Evolutionary conservation across 768 basidiomycete species (phyloP).

Genomic region (Tricholoma bakamatsutake): DNA sequence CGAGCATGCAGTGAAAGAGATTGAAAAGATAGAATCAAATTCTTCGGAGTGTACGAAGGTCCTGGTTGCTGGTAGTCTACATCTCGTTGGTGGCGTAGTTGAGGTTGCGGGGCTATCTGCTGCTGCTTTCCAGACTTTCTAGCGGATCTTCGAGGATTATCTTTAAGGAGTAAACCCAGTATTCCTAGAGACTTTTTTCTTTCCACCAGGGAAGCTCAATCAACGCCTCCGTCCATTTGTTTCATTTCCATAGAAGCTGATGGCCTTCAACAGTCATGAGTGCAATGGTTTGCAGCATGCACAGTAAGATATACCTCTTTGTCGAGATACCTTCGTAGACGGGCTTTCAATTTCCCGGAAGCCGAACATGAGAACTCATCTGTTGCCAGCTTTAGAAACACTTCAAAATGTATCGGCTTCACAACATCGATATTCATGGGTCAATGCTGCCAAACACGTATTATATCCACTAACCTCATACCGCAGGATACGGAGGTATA

Average conservation of each 20-base stretch:
- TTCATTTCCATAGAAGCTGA: conserved; percentile 46
- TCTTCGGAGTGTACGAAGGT: conserved; percentile 38
- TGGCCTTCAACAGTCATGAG: conserved; percentile 31
- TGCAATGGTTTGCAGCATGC: background rate
- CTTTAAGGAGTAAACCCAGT: too few species aligned
- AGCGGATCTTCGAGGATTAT: background rate
- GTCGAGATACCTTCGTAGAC: conserved; percentile 49
- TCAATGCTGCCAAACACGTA: background rate
- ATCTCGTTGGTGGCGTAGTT: conserved; percentile 89
- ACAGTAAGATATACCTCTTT: conserved; percentile 35
- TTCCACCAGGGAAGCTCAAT: background rate
- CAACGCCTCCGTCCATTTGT: conserved; percentile 17
- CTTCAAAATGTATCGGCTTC: conserved; percentile 55
- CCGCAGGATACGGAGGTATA: conserved; percentile 55
- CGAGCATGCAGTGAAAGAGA: conserved; percentile 75
- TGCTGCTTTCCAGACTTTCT: conserved; percentile 43
- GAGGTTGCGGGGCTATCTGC: conserved; percentile 84
- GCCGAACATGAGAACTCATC: conserved; percentile 17
- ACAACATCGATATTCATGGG: background rate
- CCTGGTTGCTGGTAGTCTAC: conserved; percentile 90
- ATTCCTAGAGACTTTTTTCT: background rate
- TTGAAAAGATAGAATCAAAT: conserved; percentile 38
- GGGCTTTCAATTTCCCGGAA: conserved; percentile 28
- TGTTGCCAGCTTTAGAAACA: conserved; percentile 41
- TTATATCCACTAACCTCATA: conserved; percentile 45